A percentile compares a stretch with the other conserved stretches of the same genome.
Evolutionary conservation across 352 stramenopile genomes (phyloP).

Genomic region (Pythium guiyangense): DNA sequence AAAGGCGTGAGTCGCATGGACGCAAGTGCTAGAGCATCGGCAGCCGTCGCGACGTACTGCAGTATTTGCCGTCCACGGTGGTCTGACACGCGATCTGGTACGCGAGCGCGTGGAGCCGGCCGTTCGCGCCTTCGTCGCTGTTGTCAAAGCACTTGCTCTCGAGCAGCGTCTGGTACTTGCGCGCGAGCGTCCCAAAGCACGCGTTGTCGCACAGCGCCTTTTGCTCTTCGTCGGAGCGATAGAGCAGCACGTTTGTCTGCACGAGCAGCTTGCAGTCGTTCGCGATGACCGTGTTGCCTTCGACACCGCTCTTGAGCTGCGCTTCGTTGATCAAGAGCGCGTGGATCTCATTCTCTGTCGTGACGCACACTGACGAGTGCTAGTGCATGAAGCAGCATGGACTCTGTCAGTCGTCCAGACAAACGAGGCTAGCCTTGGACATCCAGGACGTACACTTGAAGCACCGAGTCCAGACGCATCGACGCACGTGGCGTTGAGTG

Average conservation of each 20-base stretch:
- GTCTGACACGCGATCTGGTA: constrained; percentile 77
- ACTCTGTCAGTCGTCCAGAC: background rate
- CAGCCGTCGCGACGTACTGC: constrained; percentile 34
- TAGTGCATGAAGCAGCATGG: constrained; percentile 2
- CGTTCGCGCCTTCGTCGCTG: constrained; percentile 38
- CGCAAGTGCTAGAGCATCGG: background rate
- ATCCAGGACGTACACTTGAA: constrained; percentile 19
- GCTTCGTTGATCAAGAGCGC: constrained; percentile 49
- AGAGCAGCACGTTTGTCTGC: constrained; percentile 46
- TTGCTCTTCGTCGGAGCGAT: constrained; percentile 52
- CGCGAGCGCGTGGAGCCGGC: constrained; percentile 42
- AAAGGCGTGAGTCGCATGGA: background rate
- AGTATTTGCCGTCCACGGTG: constrained; percentile 52
- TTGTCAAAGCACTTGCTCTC: constrained; percentile 58
- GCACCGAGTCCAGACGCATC: constrained; percentile 21
- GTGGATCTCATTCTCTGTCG: constrained; percentile 43
- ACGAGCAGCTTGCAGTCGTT: constrained; percentile 66
- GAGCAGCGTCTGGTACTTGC: constrained; percentile 64
- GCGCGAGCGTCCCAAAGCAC: constrained; percentile 46
- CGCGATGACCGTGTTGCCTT: constrained; percentile 36
- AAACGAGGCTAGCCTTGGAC: background rate
- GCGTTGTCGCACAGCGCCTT: constrained; percentile 53
- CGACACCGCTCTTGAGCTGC: constrained; percentile 52
- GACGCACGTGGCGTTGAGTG: background rate
- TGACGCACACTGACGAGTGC: constrained; percentile 36